Conservation (phyloP, 176 grass and related monocot genomes). For the Oryza officinalis region DNA sequence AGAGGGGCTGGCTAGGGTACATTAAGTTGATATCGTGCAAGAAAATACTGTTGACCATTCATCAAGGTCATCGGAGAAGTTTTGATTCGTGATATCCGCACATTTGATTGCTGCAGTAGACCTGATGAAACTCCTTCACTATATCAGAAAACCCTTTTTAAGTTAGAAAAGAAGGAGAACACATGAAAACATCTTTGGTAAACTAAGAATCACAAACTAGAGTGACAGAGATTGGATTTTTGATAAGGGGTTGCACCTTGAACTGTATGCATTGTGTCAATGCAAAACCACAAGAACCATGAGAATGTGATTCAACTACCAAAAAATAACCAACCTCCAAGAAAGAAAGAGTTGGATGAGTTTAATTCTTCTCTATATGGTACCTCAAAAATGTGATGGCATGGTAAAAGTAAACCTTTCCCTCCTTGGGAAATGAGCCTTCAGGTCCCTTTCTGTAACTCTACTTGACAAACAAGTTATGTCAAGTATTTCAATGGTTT, state of each 20-base stretch:
- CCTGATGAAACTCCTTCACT: conserved; percentile 26
- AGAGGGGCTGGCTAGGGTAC: conserved; percentile 19
- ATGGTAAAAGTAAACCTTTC: too few species aligned
- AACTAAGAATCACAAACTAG: background rate
- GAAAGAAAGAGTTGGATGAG: background rate
- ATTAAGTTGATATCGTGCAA: background rate
- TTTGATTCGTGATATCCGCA: conserved; percentile 18
- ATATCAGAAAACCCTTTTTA: background rate
- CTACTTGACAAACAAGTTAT: conserved; percentile 39
- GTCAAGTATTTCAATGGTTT: conserved; percentile 56
- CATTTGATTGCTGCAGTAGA: conserved; percentile 40
- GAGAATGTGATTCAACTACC: conserved; percentile 27
- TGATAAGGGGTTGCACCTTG: conserved; percentile 48
- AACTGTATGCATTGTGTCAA: conserved; percentile 13
- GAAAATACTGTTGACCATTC: conserved; percentile 26
- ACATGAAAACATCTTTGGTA: background rate
- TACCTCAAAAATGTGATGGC: too few species aligned
- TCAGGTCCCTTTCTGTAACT: conserved; percentile 40
- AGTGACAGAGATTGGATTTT: conserved; percentile 51
- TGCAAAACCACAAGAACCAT: conserved; percentile 47
- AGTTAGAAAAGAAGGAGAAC: conserved; percentile 3
- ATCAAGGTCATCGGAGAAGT: conserved; percentile 30
- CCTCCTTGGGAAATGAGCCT: conserved; percentile 36
- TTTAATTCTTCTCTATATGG: conserved; percentile 4
- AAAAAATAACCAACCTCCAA: conserved; percentile 39